Evolutionary conservation across 2,329 filamentous ascomycete genomes (phyloP).

Genomic region (Ophiostoma novo-ulmi): DNA sequence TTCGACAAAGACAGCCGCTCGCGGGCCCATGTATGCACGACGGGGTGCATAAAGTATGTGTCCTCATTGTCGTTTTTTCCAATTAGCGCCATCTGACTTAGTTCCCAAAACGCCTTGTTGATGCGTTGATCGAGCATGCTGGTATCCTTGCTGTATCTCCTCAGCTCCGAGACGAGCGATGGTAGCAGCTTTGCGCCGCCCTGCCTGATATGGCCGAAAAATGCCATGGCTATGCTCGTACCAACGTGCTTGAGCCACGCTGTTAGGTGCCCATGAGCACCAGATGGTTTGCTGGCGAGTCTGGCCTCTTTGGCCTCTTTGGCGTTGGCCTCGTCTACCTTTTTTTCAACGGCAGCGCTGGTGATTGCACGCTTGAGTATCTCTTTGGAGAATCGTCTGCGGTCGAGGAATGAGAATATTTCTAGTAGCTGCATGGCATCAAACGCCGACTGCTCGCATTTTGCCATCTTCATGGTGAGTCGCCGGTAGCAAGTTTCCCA

Average conservation of each 20-base stretch:
- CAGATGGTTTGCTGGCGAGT: background rate
- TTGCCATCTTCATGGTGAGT: background rate
- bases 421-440: slow-evolving; percentile 15
- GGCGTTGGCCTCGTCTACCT: background rate
- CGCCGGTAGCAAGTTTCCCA: slow-evolving; percentile 16
- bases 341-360: background rate
- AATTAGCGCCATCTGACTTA: slow-evolving; percentile 15
- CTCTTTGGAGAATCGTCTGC: slow-evolving; percentile 6
- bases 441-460: background rate
- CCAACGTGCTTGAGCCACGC: background rate
- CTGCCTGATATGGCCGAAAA: background rate
- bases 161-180: background rate
- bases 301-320: background rate
- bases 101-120: background rate
- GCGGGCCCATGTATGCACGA: slow-evolving; percentile 15
- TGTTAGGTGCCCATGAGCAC: background rate
- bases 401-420: slow-evolving; percentile 14
- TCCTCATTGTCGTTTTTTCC: background rate
- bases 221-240: slow-evolving; percentile 2
- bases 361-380: background rate
- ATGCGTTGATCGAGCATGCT: background rate
- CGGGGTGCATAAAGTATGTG: slow-evolving; percentile 18
- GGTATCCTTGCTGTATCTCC: background rate
- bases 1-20: background rate
- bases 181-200: slow-evolving; percentile 11